These are phyloP conservation scores for Russula vinacea DNA, from an alignment of 768 basidiomycete genomes.

Conservation along the genomic window DNA sequence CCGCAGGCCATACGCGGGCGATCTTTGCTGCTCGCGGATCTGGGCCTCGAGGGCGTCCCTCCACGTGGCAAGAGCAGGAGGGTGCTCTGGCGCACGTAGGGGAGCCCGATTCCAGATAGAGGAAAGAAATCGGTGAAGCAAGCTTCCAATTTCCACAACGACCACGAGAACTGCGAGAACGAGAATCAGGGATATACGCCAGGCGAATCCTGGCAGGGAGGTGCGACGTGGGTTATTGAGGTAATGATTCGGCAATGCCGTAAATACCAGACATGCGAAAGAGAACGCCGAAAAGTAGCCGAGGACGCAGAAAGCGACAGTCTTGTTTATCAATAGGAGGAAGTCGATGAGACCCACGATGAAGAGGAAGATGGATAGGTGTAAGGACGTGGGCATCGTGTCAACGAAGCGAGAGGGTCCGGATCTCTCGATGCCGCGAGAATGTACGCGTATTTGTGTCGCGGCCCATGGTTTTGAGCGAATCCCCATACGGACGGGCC, in stretches of 20 bases:
- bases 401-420: not conserved
- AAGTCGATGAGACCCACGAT: slow-evolving; percentile 22
- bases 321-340: slow-evolving; percentile 14
- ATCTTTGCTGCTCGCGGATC: not conserved
- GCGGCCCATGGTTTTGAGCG: not conserved
- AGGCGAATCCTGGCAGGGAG: not conserved
- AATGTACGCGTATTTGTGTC: not conserved
- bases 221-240: not conserved
- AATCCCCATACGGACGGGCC: not conserved
- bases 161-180: not conserved
- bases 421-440: not conserved
- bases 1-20: not conserved
- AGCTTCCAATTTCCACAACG: not conserved
- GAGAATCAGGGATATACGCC: not conserved
- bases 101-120: not conserved
- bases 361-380: slow-evolving; percentile 19
- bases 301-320: slow-evolving; percentile 14
- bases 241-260: not conserved
- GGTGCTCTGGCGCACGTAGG: not conserved
- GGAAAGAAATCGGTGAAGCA: not conserved
- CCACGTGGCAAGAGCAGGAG: not conserved
- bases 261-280: not conserved
- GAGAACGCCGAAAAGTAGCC: slow-evolving; percentile 5
- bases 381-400: not conserved
- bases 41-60: not conserved